Evolutionary conservation across 768 basidiomycete genomes (phyloP).

Genomic region (Macrolepiota albuminosa): DNA sequence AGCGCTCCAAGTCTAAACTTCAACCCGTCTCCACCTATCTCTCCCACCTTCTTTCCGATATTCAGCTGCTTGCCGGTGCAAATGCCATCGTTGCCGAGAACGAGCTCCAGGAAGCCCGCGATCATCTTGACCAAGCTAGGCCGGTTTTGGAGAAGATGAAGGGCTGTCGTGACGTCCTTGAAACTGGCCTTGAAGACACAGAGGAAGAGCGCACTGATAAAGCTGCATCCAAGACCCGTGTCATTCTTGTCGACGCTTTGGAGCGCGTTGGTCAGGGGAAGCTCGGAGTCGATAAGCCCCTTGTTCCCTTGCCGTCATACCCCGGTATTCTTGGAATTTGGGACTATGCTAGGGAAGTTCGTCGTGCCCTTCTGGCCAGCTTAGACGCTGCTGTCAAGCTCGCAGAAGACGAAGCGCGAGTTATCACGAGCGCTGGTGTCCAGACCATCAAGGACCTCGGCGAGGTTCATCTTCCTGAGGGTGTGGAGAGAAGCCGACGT

Average conservation of each 20-base stretch:
- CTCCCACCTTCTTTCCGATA: slow-evolving; percentile 81
- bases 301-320: slow-evolving; percentile 66
- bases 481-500: slow-evolving; percentile 74
- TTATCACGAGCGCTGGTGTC: slow-evolving; percentile 61
- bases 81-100: slow-evolving; percentile 83
- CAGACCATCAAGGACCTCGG: slow-evolving; percentile 62
- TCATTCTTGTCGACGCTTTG: slow-evolving; percentile 61
- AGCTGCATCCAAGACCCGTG: slow-evolving; percentile 50
- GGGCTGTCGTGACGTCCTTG: slow-evolving; percentile 63
- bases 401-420: slow-evolving; percentile 81
- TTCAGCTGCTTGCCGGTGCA: slow-evolving; percentile 80
- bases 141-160: slow-evolving; percentile 91
- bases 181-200: slow-evolving; percentile 69
- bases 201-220: slow-evolving; percentile 71
- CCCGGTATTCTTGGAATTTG: slow-evolving; percentile 79
- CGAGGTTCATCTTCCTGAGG: slow-evolving; percentile 72
- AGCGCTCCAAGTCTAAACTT: slow-evolving; percentile 95
- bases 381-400: slow-evolving; percentile 75
- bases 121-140: slow-evolving; percentile 60
- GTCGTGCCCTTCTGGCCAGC: slow-evolving; percentile 68
- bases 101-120: slow-evolving; percentile 69
- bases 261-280: slow-evolving; percentile 75
- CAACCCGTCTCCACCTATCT: slow-evolving; percentile 92
- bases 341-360: slow-evolving; percentile 84
- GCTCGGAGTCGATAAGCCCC: slow-evolving; percentile 48